Percentiles rank a stretch among this genome's conserved stretches.
phyloP scores from a whole-genome alignment of 495 filamentous ascomycete genomes.

The Neurospora sp. region DNA sequence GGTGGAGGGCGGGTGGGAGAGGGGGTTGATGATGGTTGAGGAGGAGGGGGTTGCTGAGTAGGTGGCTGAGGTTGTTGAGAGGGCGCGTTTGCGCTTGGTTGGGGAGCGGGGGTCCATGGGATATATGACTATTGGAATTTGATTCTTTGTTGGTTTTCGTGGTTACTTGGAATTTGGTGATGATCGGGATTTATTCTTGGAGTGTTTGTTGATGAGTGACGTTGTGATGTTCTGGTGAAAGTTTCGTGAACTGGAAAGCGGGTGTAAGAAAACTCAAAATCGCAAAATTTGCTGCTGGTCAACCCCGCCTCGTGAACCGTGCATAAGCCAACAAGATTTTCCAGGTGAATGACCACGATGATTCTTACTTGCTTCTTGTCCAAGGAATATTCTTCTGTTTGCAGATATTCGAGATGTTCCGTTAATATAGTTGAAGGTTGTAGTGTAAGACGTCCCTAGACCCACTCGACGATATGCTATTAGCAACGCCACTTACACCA shows the following conservation, averaged over 20 bases:
- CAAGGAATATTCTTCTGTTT: no score
- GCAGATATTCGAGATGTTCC: no score
- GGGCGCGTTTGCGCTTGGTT: slow-evolving; percentile 18
- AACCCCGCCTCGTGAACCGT: neutral
- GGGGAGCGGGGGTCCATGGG: neutral
- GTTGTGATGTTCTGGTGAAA: neutral
- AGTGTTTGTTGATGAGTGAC: neutral
- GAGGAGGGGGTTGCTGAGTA: slow-evolving; percentile 11
- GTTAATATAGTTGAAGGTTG: no score
- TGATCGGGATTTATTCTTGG: neutral
- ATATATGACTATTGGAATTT: no score
- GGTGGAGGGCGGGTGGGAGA: slow-evolving; percentile 31
- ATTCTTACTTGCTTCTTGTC: no score
- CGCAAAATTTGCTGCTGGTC: neutral
- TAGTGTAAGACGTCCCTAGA: no score
- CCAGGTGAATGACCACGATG: no score
- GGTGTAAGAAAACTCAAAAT: neutral
- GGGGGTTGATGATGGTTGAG: slow-evolving; percentile 34
- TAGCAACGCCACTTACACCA: no score
- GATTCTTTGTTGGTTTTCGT: neutral
- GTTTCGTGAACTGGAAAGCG: neutral
- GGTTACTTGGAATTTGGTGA: neutral
- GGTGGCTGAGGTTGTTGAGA: neutral
- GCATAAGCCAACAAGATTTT: no score
- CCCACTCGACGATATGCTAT: no score